These are phyloP conservation scores for Termitomyces sp. DNA, from an alignment of 1,284 basidiomycete species.

Conservation along the genomic window DNA sequence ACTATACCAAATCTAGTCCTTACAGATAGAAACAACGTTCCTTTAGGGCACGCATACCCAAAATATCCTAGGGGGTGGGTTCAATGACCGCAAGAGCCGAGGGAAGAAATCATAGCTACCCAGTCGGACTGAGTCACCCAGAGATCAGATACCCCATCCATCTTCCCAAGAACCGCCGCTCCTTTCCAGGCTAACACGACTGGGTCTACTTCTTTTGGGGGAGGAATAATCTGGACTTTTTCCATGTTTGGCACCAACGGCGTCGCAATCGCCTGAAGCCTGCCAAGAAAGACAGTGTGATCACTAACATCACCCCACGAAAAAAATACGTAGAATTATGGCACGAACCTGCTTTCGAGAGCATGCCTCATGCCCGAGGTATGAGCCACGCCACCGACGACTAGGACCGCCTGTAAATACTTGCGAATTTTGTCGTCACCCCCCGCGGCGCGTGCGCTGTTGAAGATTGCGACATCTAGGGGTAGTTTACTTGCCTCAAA, in stretches of 20 bases:
- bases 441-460: constrained; percentile 80
- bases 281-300: constrained; percentile 21
- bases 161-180: constrained; percentile 87
- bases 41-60: constrained; percentile 76
- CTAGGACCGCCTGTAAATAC: constrained; percentile 83
- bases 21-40: constrained; percentile 74
- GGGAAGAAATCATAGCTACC: constrained; percentile 40
- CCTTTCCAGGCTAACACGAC: constrained; percentile 93
- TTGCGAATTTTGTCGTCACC: constrained; percentile 89
- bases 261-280: constrained; percentile 82
- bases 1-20: constrained; percentile 7
- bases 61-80: constrained; percentile 46
- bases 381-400: constrained; percentile 79
- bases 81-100: constrained; percentile 7
- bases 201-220: constrained; percentile 91
- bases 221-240: constrained; percentile 84
- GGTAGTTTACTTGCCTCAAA: constrained; percentile 89
- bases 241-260: constrained; percentile 76
- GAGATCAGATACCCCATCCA: constrained; percentile 85
- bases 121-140: constrained; percentile 89
- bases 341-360: constrained; percentile 66
- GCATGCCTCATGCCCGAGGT: constrained; percentile 76
- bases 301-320: constrained; percentile 1
- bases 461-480: constrained; percentile 92
- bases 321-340: constrained; percentile 6